Conservation (phyloP, 345 rosid genomes). For the Corymbia maculata region DNA sequence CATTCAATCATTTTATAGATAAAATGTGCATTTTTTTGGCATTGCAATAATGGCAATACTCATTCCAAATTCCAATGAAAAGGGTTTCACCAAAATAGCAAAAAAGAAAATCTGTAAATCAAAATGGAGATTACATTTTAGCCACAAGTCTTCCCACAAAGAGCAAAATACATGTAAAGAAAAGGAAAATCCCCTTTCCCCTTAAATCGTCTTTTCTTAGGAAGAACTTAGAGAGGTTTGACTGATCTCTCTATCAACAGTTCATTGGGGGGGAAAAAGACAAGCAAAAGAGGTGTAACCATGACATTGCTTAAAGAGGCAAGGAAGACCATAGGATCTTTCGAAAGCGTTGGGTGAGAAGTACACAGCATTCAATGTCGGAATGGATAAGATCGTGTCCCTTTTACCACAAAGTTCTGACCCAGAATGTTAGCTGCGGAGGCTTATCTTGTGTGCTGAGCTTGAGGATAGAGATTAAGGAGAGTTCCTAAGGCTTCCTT, state of each 20-base stretch:
- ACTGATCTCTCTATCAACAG: neutral
- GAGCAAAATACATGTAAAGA: neutral
- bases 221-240: neutral
- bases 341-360: neutral
- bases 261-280: neutral
- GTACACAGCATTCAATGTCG: neutral
- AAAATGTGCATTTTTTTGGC: neutral
- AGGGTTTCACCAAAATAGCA: neutral
- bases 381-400: neutral
- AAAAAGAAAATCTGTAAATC: neutral
- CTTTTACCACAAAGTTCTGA: neutral
- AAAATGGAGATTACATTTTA: neutral
- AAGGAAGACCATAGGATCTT: neutral
- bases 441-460: neutral
- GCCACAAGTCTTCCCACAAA: too few relatives aligned
- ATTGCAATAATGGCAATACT: neutral
- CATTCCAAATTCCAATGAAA: neutral
- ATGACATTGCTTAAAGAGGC: neutral
- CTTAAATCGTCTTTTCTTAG: neutral
- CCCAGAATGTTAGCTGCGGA: neutral
- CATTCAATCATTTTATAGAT: too few relatives aligned
- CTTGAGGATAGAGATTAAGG: neutral
- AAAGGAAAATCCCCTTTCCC: neutral
- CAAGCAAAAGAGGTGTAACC: neutral
- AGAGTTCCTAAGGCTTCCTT: neutral